These are phyloP conservation scores for Aurifilum marmelostoma DNA, from an alignment of 2,329 filamentous ascomycete genomes.

Conservation along the genomic window DNA sequence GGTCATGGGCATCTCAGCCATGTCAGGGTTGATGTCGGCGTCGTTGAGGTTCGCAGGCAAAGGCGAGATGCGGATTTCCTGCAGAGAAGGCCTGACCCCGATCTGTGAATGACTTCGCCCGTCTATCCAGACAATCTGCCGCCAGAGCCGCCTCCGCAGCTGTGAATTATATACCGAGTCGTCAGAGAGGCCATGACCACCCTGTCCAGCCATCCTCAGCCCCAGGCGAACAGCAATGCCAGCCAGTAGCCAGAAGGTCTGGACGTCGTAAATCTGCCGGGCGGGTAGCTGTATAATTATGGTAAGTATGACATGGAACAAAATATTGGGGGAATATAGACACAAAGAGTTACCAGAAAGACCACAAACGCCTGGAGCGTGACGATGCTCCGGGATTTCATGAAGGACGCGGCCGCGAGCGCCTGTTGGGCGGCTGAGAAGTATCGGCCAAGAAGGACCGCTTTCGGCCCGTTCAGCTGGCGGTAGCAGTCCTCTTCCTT, in stretches of 20 bases:
- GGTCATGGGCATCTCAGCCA: conserved; percentile 40
- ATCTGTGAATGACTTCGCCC: conserved; percentile 28
- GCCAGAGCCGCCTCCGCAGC: conserved; percentile 41
- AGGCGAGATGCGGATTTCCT: conserved; percentile 21
- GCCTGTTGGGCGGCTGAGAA: conserved; percentile 29
- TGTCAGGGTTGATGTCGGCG: conserved; percentile 38
- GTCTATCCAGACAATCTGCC: conserved; percentile 30
- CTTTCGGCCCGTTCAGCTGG: conserved; percentile 23
- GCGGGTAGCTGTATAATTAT: conserved; percentile 23
- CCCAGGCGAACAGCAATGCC: conserved; percentile 28
- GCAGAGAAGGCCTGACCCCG: conserved; percentile 38
- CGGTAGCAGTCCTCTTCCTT: conserved; percentile 28
- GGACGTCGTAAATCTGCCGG: conserved; percentile 27
- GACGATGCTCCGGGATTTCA: conserved; percentile 26
- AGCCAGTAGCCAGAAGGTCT: conserved; percentile 28
- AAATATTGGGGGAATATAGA: not conserved
- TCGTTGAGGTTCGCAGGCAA: conserved; percentile 30
- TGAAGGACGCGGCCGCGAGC: conserved; percentile 27
- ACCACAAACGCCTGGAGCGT: conserved; percentile 28
- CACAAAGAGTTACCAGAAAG: conserved; percentile 19
- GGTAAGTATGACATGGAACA: conserved; percentile 8
- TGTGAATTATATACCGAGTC: conserved; percentile 38
- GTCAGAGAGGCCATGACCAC: not conserved
- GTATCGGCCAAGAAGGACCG: conserved; percentile 23
- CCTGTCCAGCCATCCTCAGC: conserved; percentile 20